These are phyloP conservation scores for Penicillium bialowiezense DNA, from an alignment of 495 filamentous ascomycete genomes.

Conservation along the genomic window DNA sequence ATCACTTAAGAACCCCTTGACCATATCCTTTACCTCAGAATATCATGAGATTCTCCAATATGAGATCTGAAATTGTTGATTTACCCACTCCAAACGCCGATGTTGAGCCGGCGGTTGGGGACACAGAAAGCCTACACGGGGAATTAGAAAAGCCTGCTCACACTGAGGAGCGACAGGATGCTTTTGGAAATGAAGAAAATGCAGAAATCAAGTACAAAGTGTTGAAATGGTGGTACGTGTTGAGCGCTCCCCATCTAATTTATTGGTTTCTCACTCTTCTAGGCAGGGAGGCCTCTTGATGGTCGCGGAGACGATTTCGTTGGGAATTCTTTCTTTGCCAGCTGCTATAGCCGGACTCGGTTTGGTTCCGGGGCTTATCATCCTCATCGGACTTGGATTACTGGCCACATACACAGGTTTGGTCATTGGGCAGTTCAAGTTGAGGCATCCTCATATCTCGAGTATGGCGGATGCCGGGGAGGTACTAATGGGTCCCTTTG, in stretches of 20 bases:
- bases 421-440: constrained; percentile 64
- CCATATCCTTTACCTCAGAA: no score
- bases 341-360: constrained; percentile 53
- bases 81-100: no score
- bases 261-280: no score
- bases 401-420: constrained; percentile 66
- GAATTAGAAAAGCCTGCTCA: neutral
- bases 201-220: constrained; percentile 35
- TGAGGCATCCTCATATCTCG: constrained; percentile 56
- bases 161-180: constrained; percentile 14
- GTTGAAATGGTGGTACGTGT: constrained; percentile 32
- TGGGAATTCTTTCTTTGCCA: constrained; percentile 56
- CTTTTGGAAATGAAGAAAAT: constrained; percentile 32
- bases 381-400: constrained; percentile 53
- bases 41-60: no score
- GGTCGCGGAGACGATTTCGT: constrained; percentile 59
- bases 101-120: no score
- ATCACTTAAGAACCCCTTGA: no score
- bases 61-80: no score
- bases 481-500: constrained; percentile 55
- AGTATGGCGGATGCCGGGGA: constrained; percentile 66
- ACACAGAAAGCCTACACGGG: no score
- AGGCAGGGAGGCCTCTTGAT: constrained; percentile 15
- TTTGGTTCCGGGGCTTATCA: constrained; percentile 49
- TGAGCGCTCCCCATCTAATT: no score